Evolutionary conservation across 208 protist genomes (phyloP).

Genomic region (Crithidia thermophila): DNA sequence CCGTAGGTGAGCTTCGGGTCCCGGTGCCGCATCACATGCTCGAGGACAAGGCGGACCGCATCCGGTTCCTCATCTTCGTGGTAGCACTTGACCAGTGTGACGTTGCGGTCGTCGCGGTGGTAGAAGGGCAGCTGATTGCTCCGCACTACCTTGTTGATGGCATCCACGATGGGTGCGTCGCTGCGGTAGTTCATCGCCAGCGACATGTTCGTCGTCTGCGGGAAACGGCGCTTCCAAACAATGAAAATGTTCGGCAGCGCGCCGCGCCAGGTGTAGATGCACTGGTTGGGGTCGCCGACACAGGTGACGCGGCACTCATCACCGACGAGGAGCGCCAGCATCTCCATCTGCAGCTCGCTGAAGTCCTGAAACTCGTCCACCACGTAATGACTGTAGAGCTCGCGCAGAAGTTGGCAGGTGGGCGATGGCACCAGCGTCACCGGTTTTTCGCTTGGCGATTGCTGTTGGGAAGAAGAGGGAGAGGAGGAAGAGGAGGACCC

Average conservation of each 20-base stretch:
- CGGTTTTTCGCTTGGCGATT: not conserved
- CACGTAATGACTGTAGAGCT: slow-evolving; percentile 80
- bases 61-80: slow-evolving; percentile 41
- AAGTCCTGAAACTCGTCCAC: slow-evolving; percentile 93
- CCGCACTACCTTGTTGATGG: slow-evolving; percentile 58
- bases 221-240: slow-evolving; percentile 79
- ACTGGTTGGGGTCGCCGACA: slow-evolving; percentile 89
- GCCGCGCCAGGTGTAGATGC: slow-evolving; percentile 91
- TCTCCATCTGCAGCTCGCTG: slow-evolving; percentile 88
- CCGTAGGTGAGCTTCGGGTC: slow-evolving; percentile 43
- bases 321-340: slow-evolving; percentile 77
- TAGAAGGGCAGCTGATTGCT: slow-evolving; percentile 48
- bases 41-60: slow-evolving; percentile 48
- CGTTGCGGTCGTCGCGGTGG: slow-evolving; percentile 34
- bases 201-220: slow-evolving; percentile 41
- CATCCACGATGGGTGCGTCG: slow-evolving; percentile 63
- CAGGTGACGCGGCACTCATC: slow-evolving; percentile 85
- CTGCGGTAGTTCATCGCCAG: slow-evolving; percentile 89
- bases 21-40: slow-evolving; percentile 48
- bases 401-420: slow-evolving; percentile 40
- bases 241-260: slow-evolving; percentile 70
- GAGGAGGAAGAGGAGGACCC: too few relatives aligned
- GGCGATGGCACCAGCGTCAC: slow-evolving; percentile 24
- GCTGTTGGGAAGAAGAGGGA: not conserved
- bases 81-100: slow-evolving; percentile 45